These are phyloP conservation scores for Lunasporangiospora selenospora DNA, from an alignment of 192 early-diverging fungal species.

Conservation along the genomic window DNA sequence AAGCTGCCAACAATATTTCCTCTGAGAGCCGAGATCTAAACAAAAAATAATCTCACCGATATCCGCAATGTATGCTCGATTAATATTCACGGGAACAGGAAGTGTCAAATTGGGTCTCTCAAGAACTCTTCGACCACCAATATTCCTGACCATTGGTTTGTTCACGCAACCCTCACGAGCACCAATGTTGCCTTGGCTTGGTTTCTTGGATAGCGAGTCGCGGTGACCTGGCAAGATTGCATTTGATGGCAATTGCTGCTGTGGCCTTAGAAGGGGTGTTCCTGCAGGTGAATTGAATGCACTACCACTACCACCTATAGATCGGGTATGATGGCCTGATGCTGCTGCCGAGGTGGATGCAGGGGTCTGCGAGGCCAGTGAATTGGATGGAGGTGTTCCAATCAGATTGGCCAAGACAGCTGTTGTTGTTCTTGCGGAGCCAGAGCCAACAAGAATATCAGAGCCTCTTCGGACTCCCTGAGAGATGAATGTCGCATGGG, in stretches of 20 bases:
- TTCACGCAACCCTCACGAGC: conserved; percentile 4
- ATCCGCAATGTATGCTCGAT: conserved; percentile 61
- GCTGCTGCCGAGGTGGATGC: not conserved
- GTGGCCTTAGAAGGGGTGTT: conserved; percentile 30
- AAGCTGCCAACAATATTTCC: no score
- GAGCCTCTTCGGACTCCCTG: conserved; percentile 22
- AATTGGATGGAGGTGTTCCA: conserved; percentile 14
- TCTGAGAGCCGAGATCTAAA: not conserved
- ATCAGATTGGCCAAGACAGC: conserved; percentile 22
- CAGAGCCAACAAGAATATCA: conserved; percentile 6
- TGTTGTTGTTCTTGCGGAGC: conserved; percentile 6
- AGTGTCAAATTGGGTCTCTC: conserved; percentile 52
- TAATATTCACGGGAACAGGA: conserved; percentile 64
- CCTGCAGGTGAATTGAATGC: conserved; percentile 27
- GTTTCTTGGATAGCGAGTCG: conserved; percentile 1
- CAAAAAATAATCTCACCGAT: conserved; percentile 45
- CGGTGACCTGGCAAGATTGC: not conserved
- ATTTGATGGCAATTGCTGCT: conserved; percentile 2
- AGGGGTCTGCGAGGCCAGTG: not conserved
- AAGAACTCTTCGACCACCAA: conserved; percentile 25
- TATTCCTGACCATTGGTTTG: conserved; percentile 7
- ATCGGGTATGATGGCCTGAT: conserved; percentile 5
- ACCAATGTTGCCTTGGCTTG: not conserved
- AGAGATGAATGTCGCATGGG: conserved; percentile 14
- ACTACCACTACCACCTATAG: conserved; percentile 13